Evolutionary conservation across 225 moss, liverwort and hornwort species (phyloP).

Genomic region (Sphagnum tenellum): DNA sequence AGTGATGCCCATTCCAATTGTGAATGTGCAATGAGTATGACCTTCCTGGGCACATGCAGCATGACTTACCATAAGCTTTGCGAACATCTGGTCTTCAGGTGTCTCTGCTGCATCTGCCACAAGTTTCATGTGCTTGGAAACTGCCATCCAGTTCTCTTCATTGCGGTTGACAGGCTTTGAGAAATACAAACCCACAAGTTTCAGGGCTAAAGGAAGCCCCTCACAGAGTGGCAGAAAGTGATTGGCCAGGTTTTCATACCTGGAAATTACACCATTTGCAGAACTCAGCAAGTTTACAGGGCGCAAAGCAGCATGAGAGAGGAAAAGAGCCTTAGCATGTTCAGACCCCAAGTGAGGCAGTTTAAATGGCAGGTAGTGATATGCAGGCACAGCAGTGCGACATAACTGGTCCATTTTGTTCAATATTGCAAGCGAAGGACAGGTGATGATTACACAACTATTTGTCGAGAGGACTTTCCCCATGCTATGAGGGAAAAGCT

Average conservation of each 20-base stretch:
- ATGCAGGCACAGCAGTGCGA: conserved; percentile 61
- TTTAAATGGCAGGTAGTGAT: conserved; percentile 74
- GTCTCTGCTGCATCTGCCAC: conserved; percentile 77
- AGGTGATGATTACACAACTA: conserved; percentile 74
- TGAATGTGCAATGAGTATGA: too few relatives aligned
- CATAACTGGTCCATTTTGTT: conserved; percentile 82
- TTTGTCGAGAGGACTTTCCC: conserved; percentile 79
- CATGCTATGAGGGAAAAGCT: conserved; percentile 86
- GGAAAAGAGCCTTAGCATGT: conserved; percentile 84
- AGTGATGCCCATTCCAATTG: too few relatives aligned
- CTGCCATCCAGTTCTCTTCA: conserved; percentile 63
- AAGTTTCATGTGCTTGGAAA: conserved; percentile 80
- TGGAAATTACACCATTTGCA: conserved; percentile 13
- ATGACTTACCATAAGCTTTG: conserved; percentile 45
- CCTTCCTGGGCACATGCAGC: too few relatives aligned
- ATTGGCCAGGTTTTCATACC: conserved; percentile 74
- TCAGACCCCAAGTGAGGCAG: conserved; percentile 61
- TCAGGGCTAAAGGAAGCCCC: conserved; percentile 81
- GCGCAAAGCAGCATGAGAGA: conserved; percentile 67
- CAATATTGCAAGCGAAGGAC: conserved; percentile 76
- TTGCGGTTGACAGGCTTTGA: conserved; percentile 64
- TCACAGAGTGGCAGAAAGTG: conserved; percentile 75
- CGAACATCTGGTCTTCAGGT: conserved; percentile 89
- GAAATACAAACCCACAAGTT: conserved; percentile 87
- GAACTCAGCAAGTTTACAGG: conserved; percentile 43